Evolutionary conservation across 2,329 filamentous ascomycete species (phyloP), one percentile per base, ranked within the genome.

Genomic region (Trichophyton benhamiae): DNA sequence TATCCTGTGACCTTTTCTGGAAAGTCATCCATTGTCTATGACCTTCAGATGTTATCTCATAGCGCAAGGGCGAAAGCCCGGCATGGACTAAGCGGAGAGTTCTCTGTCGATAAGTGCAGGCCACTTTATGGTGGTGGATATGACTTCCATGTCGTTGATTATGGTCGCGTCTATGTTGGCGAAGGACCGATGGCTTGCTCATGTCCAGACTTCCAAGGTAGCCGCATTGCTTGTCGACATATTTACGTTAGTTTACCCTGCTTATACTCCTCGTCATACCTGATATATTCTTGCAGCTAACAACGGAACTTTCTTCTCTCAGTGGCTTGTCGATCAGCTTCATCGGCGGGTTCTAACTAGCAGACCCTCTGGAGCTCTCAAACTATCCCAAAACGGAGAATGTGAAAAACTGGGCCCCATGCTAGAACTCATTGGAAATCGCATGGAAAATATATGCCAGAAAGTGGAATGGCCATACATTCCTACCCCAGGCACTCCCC

Each of bases 271-370:
- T 13, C 9, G 20, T 58, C 6, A 11, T 49, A 38, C 63, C 64
- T 63, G 60, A n/a, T 57, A 9, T 52, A 63, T 63, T 63, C 58
- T 15, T 52, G 13, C 30, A 46, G 15, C 55, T 58, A 42, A 58
- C 20, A 41, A 11, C 4, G 13, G 22, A 33, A 30, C 22, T 8
- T 9, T 1, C n/a, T 13, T 38, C n/a, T 25, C 59, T 17, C 64
- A 76, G 74, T 76, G 74, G 74, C 68, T 76, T 62, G 67, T 74
- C 53, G 74, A 76, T 63, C 72, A 75, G 63, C 69, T 76, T 22
- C 72, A 75, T 64, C 65, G 69, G 63, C 70, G 68, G 60, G 69
- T 75, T 60, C 61, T 69, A n/a, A 62, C 72, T 46, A 62, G 66
- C 49, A 66, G 66, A 53, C 68, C 68, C 46, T 62, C 68, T 30